Evolutionary conservation across 441 rosid genomes (phyloP).

Genomic region (Flueggea neowawraea): DNA sequence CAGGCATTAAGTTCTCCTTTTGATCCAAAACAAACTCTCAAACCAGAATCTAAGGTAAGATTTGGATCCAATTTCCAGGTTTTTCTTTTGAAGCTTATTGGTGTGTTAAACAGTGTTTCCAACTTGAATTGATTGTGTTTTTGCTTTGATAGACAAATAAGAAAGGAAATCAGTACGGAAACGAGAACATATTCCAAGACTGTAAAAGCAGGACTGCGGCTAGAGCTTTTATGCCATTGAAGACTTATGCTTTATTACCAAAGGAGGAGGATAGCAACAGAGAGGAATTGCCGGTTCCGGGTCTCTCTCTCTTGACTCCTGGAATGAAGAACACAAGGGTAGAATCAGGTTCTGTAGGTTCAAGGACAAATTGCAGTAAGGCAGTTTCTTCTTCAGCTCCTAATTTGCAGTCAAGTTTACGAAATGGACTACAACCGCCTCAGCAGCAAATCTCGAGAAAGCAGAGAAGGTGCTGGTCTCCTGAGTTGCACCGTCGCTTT

Average conservation of each 20-base stretch:
- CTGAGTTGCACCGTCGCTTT: slow-evolving; percentile 84
- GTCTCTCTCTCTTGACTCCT: slow-evolving; percentile 51
- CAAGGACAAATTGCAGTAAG: slow-evolving; percentile 43
- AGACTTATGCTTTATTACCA: slow-evolving; percentile 28
- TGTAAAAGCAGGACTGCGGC: slow-evolving; percentile 28
- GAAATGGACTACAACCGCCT: slow-evolving; percentile 34
- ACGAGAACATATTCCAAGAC: slow-evolving; percentile 30
- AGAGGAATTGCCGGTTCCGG: slow-evolving; percentile 40
- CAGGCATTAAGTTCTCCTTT: slow-evolving; percentile 16
- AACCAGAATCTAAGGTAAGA: slow-evolving; percentile 48
- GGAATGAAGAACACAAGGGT: slow-evolving; percentile 52
- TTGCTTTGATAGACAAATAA: slow-evolving; percentile 35
- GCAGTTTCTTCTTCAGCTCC: slow-evolving; percentile 40
- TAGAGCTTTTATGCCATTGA: slow-evolving; percentile 39
- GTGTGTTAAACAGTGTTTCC: neutral
- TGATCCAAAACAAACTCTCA: slow-evolving; percentile 32
- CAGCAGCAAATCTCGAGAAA: slow-evolving; percentile 67
- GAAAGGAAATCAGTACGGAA: slow-evolving; percentile 18
- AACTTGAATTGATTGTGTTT: slow-evolving; percentile 12
- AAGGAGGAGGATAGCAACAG: slow-evolving; percentile 23
- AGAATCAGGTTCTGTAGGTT: slow-evolving; percentile 40
- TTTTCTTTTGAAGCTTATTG: neutral
- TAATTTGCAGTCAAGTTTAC: slow-evolving; percentile 32
- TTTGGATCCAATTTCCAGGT: neutral
- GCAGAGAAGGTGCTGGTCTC: slow-evolving; percentile 97